A percentile compares a stretch with the other conserved stretches of the same genome.
Conservation (phyloP, 2,329 filamentous ascomycete genomes). For the Basipetospora chlamydospora region DNA sequence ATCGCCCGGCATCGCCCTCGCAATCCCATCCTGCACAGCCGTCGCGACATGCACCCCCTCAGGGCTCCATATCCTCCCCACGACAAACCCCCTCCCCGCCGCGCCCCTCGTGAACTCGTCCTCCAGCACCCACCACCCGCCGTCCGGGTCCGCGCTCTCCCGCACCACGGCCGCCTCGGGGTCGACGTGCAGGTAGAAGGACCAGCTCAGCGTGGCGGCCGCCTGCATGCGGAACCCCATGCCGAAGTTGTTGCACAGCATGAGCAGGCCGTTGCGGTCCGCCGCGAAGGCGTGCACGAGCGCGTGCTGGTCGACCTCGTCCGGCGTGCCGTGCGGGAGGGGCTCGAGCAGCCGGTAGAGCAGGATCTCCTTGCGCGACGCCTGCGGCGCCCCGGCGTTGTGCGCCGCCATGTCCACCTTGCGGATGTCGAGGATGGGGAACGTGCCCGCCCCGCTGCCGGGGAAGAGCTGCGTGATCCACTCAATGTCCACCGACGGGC, state of each 20-base stretch:
- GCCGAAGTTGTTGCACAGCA: constrained; percentile 33
- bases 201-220: constrained; percentile 33
- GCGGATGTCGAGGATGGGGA: constrained; percentile 37
- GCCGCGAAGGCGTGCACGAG: constrained; percentile 34
- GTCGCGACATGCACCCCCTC: constrained; percentile 36
- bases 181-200: constrained; percentile 37
- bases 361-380: constrained; percentile 32
- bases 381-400: constrained; percentile 25
- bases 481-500: constrained; percentile 31
- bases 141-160: constrained; percentile 12
- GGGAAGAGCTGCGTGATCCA: constrained; percentile 21
- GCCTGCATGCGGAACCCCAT: constrained; percentile 26
- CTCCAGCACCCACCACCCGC: constrained; percentile 41
- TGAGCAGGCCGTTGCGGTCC: constrained; percentile 39
- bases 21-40: constrained; percentile 38
- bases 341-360: constrained; percentile 33
- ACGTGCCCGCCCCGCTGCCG: constrained; percentile 21
- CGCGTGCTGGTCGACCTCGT: constrained; percentile 29
- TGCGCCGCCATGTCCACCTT: constrained; percentile 36
- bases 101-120: constrained; percentile 30
- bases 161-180: constrained; percentile 31
- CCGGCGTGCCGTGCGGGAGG: constrained; percentile 21
- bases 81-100: constrained; percentile 30
- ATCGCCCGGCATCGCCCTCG: constrained; percentile 1
- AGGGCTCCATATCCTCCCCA: constrained; percentile 39